phyloP scores from a whole-genome alignment of 176 grass and related monocot species.

The Secale cereale region DNA sequence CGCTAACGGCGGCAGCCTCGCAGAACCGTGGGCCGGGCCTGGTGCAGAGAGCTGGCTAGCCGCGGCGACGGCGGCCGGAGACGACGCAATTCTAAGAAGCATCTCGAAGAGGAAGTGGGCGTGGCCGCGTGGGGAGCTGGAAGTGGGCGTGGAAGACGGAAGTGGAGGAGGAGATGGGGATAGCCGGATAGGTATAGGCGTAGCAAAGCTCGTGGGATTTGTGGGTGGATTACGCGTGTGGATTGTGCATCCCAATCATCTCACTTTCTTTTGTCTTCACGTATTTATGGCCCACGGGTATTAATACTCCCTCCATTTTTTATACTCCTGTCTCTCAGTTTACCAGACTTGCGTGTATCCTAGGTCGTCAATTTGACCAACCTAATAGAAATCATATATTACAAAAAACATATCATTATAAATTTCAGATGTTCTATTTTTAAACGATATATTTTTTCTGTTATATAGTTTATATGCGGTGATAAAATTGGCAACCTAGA shows the following conservation, averaged over 20 bases:
- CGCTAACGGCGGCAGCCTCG: not conserved
- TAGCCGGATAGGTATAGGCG: constrained; percentile 43
- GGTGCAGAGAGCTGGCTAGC: not conserved
- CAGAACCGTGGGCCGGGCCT: not conserved
- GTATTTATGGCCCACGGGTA: no score
- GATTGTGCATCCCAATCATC: not conserved
- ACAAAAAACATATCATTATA: no score
- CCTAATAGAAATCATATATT: no score
- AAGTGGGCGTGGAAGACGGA: not conserved
- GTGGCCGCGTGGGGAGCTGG: not conserved
- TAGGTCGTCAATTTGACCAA: no score
- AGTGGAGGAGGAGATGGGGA: not conserved
- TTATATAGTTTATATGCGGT: no score
- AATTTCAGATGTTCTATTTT: no score
- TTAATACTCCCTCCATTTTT: no score
- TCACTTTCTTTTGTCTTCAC: not conserved
- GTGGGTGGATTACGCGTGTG: constrained; percentile 32
- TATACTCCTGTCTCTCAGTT: no score
- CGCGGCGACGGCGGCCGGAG: not conserved
- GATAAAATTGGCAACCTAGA: no score
- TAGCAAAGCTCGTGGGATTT: constrained; percentile 2
- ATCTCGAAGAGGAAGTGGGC: not conserved
- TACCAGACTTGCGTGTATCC: no score
- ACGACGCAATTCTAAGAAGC: constrained; percentile 34
- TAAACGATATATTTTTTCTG: no score